Conservation (phyloP, 2,329 filamentous ascomycete genomes). For the Colletotrichum eleusines region DNA sequence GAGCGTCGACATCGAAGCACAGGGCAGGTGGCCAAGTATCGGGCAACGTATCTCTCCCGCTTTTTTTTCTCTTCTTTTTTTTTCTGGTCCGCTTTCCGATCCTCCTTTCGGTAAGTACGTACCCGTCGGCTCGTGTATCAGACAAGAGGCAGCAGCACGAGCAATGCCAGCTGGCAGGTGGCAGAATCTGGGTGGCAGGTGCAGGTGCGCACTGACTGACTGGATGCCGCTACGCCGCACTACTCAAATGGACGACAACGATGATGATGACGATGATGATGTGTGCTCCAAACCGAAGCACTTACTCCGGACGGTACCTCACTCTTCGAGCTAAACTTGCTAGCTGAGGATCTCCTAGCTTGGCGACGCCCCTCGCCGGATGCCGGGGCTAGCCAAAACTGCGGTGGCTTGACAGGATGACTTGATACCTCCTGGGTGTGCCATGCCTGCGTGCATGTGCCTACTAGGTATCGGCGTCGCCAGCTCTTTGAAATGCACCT, state of each 20-base stretch:
- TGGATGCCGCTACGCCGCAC: conserved; percentile 10
- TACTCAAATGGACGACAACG: not conserved
- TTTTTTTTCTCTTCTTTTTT: not conserved
- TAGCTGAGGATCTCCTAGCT: conserved; percentile 30
- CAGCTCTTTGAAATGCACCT: conserved; percentile 3
- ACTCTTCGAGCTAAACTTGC: not conserved
- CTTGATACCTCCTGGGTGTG: conserved; percentile 17
- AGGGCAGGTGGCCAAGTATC: conserved; percentile 8
- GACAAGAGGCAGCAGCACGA: not conserved
- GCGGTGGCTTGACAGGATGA: conserved; percentile 21
- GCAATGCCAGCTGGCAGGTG: conserved; percentile 1
- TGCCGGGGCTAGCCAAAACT: conserved; percentile 39
- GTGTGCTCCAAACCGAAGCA: conserved; percentile 2
- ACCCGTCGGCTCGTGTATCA: not conserved
- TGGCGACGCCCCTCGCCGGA: conserved; percentile 30
- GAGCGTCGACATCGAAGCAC: conserved; percentile 3
- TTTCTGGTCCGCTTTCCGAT: not conserved
- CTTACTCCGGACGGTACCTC: not conserved
- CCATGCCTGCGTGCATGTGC: not conserved
- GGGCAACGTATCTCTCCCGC: not conserved
- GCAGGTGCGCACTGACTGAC: conserved; percentile 8
- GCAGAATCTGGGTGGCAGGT: conserved; percentile 17
- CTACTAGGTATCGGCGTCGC: conserved; percentile 6
- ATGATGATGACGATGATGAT: conserved; percentile 9
- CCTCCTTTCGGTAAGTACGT: not conserved